phyloP scores from a whole-genome alignment of 305 asterid genomes.

The Andrographis paniculata region DNA sequence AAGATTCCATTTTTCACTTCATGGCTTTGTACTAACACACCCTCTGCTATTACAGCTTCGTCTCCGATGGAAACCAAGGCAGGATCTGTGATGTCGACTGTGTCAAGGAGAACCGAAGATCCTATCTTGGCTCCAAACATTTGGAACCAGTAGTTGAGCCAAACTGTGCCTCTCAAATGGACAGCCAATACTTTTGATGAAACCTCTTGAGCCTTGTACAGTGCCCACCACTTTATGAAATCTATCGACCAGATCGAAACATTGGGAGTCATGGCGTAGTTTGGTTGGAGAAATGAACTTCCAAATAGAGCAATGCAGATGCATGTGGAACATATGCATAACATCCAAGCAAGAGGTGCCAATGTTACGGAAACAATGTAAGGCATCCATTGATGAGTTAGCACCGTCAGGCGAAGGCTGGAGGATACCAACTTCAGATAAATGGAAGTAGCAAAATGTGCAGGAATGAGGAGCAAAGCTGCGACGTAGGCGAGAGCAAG shows the following conservation, averaged over 20 bases:
- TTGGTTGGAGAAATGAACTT: conserved; percentile 43
- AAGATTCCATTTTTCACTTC: conserved; percentile 56
- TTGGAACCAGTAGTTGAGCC: conserved; percentile 50
- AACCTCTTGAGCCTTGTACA: conserved; percentile 50
- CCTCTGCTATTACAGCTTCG: conserved; percentile 56
- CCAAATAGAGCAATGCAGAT: conserved; percentile 35
- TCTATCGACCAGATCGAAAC: conserved; percentile 39
- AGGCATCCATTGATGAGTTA: conserved; percentile 10
- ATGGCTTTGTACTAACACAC: conserved; percentile 61
- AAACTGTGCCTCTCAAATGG: conserved; percentile 68
- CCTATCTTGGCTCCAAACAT: conserved; percentile 57
- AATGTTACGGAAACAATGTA: conserved; percentile 25
- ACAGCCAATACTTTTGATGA: conserved; percentile 63
- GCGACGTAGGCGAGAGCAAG: conserved; percentile 37
- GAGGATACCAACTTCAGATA: conserved; percentile 19
- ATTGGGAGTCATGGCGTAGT: conserved; percentile 33
- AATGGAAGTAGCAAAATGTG: conserved; percentile 32
- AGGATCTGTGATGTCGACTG: conserved; percentile 60
- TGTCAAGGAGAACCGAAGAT: conserved; percentile 42
- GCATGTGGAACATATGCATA: conserved; percentile 44
- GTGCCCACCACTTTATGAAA: conserved; percentile 59
- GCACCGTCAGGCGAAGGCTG: conserved; percentile 3
- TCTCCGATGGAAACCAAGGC: conserved; percentile 48
- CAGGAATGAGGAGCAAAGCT: conserved; percentile 40
- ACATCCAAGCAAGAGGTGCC: conserved; percentile 53